These are phyloP conservation scores for Polychaeton citri DNA, from an alignment of 2,329 filamentous ascomycete genomes.

Conservation along the genomic window DNA sequence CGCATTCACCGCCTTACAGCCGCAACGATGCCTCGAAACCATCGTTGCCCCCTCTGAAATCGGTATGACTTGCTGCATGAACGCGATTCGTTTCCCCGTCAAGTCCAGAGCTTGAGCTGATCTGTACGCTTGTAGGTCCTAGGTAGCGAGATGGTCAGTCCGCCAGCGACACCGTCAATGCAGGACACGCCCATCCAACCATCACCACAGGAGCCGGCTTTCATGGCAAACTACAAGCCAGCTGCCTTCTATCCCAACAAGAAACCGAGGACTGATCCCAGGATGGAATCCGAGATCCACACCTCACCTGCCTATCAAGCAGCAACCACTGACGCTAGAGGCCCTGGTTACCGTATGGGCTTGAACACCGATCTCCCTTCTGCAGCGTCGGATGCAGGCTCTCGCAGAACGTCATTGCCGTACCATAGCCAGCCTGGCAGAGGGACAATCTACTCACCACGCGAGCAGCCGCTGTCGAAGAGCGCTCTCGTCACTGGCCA, in stretches of 20 bases:
- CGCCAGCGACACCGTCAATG: constrained; percentile 17
- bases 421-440: neutral
- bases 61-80: constrained; percentile 11
- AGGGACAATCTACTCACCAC: neutral
- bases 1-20: constrained; percentile 18
- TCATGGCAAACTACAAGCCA: constrained; percentile 20
- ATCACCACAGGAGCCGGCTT: constrained; percentile 18
- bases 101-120: too few relatives aligned
- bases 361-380: neutral
- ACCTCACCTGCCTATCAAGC: too few relatives aligned
- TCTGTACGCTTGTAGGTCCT: constrained; percentile 15
- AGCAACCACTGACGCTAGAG: neutral
- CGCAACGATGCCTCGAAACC: constrained; percentile 14
- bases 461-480: neutral
- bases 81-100: too few relatives aligned
- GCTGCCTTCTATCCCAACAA: constrained; percentile 22
- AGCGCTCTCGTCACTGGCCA: neutral
- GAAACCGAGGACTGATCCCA: constrained; percentile 16
- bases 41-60: constrained; percentile 21
- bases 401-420: constrained; percentile 2
- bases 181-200: constrained; percentile 12
- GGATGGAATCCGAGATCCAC: constrained; percentile 2
- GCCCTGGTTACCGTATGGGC: constrained; percentile 1
- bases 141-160: constrained; percentile 16
- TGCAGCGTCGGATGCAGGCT: neutral